Conservation (phyloP, 371 early-diverging fungal species). For the Amoeboaphelidium protococcarum region DNA sequence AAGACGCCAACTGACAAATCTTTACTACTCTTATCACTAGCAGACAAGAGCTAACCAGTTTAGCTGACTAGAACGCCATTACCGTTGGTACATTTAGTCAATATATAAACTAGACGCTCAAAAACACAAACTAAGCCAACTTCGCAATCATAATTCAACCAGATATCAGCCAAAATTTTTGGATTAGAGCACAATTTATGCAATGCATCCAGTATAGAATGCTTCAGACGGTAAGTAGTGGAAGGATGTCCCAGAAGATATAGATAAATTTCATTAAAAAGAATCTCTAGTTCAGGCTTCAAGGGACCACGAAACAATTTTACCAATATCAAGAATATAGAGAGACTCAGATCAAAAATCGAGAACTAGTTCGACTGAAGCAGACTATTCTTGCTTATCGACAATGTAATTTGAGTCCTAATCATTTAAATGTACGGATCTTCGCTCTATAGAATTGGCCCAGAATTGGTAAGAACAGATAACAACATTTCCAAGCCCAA, state of each 20-base stretch:
- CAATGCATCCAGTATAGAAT: constrained; percentile 14
- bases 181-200: constrained; percentile 17
- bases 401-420: no score
- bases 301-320: background rate
- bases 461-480: background rate
- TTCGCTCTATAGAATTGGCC: no score
- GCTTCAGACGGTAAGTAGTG: constrained; percentile 18
- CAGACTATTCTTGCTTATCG: no score
- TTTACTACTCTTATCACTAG: no score
- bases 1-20: background rate
- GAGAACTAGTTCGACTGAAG: no score
- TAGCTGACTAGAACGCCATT: constrained; percentile 6
- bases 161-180: constrained; percentile 20
- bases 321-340: background rate
- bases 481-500: background rate
- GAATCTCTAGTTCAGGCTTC: constrained; percentile 3
- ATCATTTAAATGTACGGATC: no score
- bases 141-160: constrained; percentile 29
- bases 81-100: constrained; percentile 16
- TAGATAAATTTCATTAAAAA: constrained; percentile 2
- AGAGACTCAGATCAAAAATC: background rate
- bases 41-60: no score
- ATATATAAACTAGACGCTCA: constrained; percentile 16
- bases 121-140: constrained; percentile 13
- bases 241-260: constrained; percentile 12